phyloP scores from a whole-genome alignment of 73 alveolate species.

The Stentor roeselii region DNA sequence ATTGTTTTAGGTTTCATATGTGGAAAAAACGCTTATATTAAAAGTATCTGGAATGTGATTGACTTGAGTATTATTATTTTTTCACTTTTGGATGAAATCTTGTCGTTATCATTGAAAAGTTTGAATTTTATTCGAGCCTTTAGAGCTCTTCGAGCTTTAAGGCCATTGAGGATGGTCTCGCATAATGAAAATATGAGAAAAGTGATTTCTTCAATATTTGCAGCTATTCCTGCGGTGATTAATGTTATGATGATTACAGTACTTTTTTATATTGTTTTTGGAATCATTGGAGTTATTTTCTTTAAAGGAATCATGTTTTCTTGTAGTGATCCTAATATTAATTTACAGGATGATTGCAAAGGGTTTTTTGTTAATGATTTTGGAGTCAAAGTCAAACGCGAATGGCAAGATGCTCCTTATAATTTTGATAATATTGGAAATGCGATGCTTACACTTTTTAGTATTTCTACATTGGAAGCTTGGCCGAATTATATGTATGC shows the following conservation, averaged over 20 bases:
- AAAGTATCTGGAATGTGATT: conserved; percentile 50
- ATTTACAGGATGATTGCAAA: conserved; percentile 32
- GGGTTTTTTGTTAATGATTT: conserved; percentile 45
- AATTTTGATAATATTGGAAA: conserved; percentile 58
- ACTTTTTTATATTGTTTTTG: conserved; percentile 66
- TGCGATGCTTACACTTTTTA: conserved; percentile 62
- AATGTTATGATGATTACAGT: conserved; percentile 61
- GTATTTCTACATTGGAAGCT: conserved; percentile 53
- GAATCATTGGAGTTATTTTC: conserved; percentile 58
- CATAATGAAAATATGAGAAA: conserved; percentile 71
- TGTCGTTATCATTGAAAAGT: conserved; percentile 30
- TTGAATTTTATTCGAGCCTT: conserved; percentile 35
- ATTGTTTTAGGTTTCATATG: conserved; percentile 44
- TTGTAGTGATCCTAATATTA: conserved; percentile 41
- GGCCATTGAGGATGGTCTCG: conserved; percentile 72
- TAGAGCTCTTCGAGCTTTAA: conserved; percentile 72
- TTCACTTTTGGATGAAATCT: conserved; percentile 33
- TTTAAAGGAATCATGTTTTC: conserved; percentile 53
- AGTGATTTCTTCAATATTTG: conserved; percentile 50
- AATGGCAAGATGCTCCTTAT: conserved; percentile 36
- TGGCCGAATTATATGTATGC: conserved; percentile 58
- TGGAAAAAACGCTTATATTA: conserved; percentile 41
- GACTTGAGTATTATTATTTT: conserved; percentile 48
- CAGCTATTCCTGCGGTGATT: conserved; percentile 58
- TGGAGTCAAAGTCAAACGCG: conserved; percentile 36